phyloP scores from a whole-genome alignment of 2,329 filamentous ascomycete genomes.

The Aspergillus sp. region DNA sequence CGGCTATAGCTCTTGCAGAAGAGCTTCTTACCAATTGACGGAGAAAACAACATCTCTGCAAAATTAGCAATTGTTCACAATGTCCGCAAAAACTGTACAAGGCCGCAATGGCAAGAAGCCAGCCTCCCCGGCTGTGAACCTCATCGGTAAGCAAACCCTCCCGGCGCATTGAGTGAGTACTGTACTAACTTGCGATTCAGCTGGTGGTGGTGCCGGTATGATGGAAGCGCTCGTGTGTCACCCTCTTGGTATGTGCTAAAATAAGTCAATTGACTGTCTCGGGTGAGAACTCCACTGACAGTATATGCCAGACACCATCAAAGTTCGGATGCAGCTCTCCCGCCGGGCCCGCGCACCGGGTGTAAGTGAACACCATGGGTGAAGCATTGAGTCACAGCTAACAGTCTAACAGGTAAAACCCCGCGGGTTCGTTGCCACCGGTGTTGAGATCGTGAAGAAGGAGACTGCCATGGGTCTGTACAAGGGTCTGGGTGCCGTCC shows the following conservation, averaged over 20 bases:
- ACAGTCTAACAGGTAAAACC: constrained; percentile 59
- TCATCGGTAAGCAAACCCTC: constrained; percentile 68
- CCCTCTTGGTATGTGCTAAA: constrained; percentile 76
- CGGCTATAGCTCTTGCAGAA: constrained; percentile 6
- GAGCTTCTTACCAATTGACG: constrained; percentile 8
- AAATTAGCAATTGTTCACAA: constrained; percentile 34
- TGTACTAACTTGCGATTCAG: constrained; percentile 50
- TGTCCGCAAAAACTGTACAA: constrained; percentile 62
- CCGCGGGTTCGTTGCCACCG: constrained; percentile 85
- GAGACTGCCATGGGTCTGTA: constrained; percentile 93
- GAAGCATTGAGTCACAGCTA: constrained; percentile 10
- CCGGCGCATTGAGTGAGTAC: constrained; percentile 8
- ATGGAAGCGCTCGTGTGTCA: constrained; percentile 98
- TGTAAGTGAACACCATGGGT: constrained; percentile 47
- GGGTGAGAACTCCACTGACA: constrained; percentile 25
- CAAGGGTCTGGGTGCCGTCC: constrained; percentile 95
- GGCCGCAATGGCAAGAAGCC: constrained; percentile 69
- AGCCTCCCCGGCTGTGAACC: constrained; percentile 81
- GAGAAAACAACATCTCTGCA: not conserved
- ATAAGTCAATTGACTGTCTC: not conserved
- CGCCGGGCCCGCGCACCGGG: constrained; percentile 79
- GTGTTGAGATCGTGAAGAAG: constrained; percentile 79
- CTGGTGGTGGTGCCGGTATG: constrained; percentile 96
- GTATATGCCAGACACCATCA: constrained; percentile 75
- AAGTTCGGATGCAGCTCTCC: constrained; percentile 99